Conservation (phyloP, 2,329 filamentous ascomycete genomes). For the Talaromyces sp. region DNA sequence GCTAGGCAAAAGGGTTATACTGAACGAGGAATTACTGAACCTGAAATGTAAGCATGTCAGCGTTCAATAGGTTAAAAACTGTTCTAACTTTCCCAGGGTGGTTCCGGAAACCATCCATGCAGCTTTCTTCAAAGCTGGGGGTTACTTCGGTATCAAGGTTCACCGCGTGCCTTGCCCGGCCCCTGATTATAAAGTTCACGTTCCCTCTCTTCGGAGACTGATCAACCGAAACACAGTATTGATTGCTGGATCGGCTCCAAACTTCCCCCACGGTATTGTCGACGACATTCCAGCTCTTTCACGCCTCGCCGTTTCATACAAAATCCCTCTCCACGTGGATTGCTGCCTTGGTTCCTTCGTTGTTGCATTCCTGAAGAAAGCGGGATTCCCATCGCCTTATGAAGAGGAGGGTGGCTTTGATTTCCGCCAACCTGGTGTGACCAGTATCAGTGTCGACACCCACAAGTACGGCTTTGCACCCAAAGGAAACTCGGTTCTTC, state of each 20-base stretch:
- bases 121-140: conserved; percentile 89
- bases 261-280: conserved; percentile 97
- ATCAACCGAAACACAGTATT: conserved; percentile 93
- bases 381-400: conserved; percentile 65
- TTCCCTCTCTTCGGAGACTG: conserved; percentile 71
- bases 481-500: conserved; percentile 89
- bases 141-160: conserved; percentile 96
- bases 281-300: conserved; percentile 88
- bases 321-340: conserved; percentile 88
- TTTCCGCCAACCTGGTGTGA: conserved; percentile 90
- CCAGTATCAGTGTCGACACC: conserved; percentile 92
- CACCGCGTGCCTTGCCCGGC: conserved; percentile 84
- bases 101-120: conserved; percentile 92
- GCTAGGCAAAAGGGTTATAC: conserved; percentile 83
- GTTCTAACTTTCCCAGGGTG: conserved; percentile 57
- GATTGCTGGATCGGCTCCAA: conserved; percentile 90
- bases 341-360: conserved; percentile 97
- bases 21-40: conserved; percentile 84
- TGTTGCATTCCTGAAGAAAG: conserved; percentile 82
- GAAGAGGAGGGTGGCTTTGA: conserved; percentile 78
- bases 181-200: conserved; percentile 77
- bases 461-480: conserved; percentile 99
- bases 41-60: conserved; percentile 73
- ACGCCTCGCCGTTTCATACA: conserved; percentile 71
- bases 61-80: background rate